A percentile compares a stretch with the other conserved stretches of the same genome.
Conservation (phyloP, 306 rosid genomes). For the Begonia peltatifolia region DNA sequence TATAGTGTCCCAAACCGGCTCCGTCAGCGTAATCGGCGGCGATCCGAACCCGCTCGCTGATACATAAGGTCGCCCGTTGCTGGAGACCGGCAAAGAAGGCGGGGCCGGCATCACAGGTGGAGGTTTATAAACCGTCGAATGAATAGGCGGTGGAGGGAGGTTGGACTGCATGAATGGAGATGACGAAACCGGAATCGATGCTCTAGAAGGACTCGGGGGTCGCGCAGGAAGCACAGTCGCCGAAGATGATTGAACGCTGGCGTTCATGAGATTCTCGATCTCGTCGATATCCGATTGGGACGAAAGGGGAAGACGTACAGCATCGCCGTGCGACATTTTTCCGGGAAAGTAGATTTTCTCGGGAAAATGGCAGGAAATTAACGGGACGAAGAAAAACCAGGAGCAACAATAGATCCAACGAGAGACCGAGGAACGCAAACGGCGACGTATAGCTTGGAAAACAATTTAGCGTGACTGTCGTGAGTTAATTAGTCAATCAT, state of each 20-base stretch:
- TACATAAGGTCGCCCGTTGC: slow-evolving; percentile 14
- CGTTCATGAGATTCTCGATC: slow-evolving; percentile 90
- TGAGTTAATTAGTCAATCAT: too few relatives aligned
- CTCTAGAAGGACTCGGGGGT: slow-evolving; percentile 70
- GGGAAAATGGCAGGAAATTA: slow-evolving; percentile 7
- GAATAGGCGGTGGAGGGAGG: slow-evolving; percentile 15
- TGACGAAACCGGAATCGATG: slow-evolving; percentile 77
- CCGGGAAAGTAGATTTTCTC: slow-evolving; percentile 6
- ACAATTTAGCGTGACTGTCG: too few relatives aligned
- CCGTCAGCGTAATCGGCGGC: slow-evolving; percentile 68
- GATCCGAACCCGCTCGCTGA: slow-evolving; percentile 57
- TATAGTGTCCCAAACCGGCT: slow-evolving; percentile 95
- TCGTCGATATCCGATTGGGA: slow-evolving; percentile 97
- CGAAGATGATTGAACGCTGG: slow-evolving; percentile 44
- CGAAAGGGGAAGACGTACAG: slow-evolving; percentile 78
- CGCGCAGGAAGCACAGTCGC: slow-evolving; percentile 58
- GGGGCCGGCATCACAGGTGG: slow-evolving; percentile 19
- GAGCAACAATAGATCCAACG: too few relatives aligned
- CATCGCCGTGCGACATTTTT: slow-evolving; percentile 82
- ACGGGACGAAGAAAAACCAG: too few relatives aligned
- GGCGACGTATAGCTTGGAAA: too few relatives aligned
- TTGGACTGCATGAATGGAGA: slow-evolving; percentile 31
- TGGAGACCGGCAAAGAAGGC: slow-evolving; percentile 22
- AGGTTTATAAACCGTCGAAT: slow-evolving; percentile 17
- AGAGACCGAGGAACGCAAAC: too few relatives aligned